Conservation (phyloP, 148 eudicot genomes). For the Camellia lanceoleosa region DNA sequence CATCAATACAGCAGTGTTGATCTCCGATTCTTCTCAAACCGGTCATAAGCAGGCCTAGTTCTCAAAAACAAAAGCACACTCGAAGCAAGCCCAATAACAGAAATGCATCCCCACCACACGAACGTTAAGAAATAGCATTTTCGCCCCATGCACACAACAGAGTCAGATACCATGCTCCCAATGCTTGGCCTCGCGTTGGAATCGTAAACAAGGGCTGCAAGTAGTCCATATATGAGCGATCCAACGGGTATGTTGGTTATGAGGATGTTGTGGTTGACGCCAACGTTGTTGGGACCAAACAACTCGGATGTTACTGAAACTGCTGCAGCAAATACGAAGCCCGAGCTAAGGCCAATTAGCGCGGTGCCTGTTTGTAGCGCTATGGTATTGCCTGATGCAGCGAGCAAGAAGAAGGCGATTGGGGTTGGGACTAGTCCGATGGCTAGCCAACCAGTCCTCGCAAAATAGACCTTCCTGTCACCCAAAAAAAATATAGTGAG, state of each 20-base stretch:
- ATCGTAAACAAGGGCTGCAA: slow-evolving; percentile 72
- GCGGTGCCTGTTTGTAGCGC: slow-evolving; percentile 61
- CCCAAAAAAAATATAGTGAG: neutral
- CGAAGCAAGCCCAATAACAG: slow-evolving; percentile 56
- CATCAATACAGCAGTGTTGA: slow-evolving; percentile 24
- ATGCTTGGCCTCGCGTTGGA: slow-evolving; percentile 32
- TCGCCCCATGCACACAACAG: slow-evolving; percentile 68
- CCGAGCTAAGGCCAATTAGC: slow-evolving; percentile 73
- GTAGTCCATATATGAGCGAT: slow-evolving; percentile 65
- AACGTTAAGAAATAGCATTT: slow-evolving; percentile 71
- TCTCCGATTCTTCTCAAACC: slow-evolving; percentile 43
- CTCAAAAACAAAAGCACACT: slow-evolving; percentile 63
- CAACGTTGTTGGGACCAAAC: slow-evolving; percentile 71
- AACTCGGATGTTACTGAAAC: slow-evolving; percentile 88
- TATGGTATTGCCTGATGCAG: slow-evolving; percentile 39
- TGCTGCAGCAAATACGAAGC: slow-evolving; percentile 87
- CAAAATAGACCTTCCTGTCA: slow-evolving; percentile 71
- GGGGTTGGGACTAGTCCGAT: slow-evolving; percentile 70
- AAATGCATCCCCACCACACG: slow-evolving; percentile 70
- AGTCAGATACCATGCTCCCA: slow-evolving; percentile 19
- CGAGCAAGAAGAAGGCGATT: slow-evolving; percentile 67
- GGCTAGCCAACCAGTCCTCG: slow-evolving; percentile 90
- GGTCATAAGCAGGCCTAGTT: slow-evolving; percentile 66
- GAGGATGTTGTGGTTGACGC: slow-evolving; percentile 87
- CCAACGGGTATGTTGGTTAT: slow-evolving; percentile 91